phyloP scores from a whole-genome alignment of 495 filamentous ascomycete species.

The Amphirosellinia nigrospora region DNA sequence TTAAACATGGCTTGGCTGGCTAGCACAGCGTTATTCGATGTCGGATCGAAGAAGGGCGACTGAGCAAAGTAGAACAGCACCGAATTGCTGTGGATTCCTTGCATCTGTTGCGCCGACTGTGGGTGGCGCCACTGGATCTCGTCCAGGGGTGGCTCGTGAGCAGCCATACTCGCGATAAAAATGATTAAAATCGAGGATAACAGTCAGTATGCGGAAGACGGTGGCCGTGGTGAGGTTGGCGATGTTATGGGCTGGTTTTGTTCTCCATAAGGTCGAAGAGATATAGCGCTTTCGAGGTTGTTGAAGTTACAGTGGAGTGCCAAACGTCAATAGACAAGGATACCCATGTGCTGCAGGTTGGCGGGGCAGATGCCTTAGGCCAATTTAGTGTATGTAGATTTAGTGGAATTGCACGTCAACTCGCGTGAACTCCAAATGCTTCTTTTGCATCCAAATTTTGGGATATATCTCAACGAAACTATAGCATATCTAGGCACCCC shows the following conservation, averaged over 20 bases:
- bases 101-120: constrained; percentile 63
- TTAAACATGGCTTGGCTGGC: constrained; percentile 78
- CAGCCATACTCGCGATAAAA: constrained; percentile 33
- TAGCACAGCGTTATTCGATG: constrained; percentile 84
- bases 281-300: constrained; percentile 2
- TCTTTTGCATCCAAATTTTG: not conserved
- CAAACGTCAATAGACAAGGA: constrained; percentile 19
- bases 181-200: not conserved
- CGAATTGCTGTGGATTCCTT: constrained; percentile 63
- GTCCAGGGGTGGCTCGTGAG: constrained; percentile 66
- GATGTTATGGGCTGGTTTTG: not conserved
- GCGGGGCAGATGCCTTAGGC: not conserved
- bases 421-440: not conserved
- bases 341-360: constrained; percentile 8
- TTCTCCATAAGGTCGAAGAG: too few relatives aligned
- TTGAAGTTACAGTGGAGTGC: constrained; percentile 22
- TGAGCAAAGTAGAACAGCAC: constrained; percentile 89
- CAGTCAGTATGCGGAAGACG: not conserved
- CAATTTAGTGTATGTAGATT: not conserved
- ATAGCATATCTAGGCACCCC: not conserved
- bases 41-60: constrained; percentile 89
- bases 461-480: not conserved
- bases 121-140: constrained; percentile 79
- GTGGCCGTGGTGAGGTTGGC: not conserved
- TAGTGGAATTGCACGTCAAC: not conserved